These are phyloP conservation scores for Aspergillus ochraceus DNA, from an alignment of 2,329 filamentous ascomycete species.

Conservation along the genomic window DNA sequence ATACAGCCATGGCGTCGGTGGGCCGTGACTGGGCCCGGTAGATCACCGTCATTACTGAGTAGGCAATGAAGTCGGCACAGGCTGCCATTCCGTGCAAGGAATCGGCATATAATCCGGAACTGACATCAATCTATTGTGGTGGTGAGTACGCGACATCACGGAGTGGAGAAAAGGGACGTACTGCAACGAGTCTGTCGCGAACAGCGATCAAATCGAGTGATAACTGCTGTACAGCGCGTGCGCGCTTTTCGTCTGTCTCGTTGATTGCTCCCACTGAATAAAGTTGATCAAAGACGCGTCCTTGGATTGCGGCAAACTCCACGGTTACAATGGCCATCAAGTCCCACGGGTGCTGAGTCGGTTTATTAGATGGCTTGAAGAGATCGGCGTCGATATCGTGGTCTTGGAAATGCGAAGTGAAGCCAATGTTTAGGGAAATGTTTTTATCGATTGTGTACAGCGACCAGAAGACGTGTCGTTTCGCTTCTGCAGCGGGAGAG, in stretches of 20 bases:
- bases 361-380: constrained; percentile 19
- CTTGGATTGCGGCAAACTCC: constrained; percentile 25
- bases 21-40: constrained; percentile 26
- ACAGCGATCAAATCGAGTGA: constrained; percentile 24
- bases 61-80: constrained; percentile 27
- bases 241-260: constrained; percentile 14
- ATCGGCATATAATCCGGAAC: constrained; percentile 23
- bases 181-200: constrained; percentile 21
- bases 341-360: constrained; percentile 23
- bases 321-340: constrained; percentile 23
- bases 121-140: constrained; percentile 22
- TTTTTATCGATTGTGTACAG: constrained; percentile 29
- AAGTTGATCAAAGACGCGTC: constrained; percentile 25
- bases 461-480: constrained; percentile 27
- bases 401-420: constrained; percentile 28
- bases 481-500: constrained; percentile 16
- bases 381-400: constrained; percentile 26
- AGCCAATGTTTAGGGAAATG: constrained; percentile 24
- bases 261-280: constrained; percentile 23
- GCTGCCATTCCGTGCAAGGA: constrained; percentile 26
- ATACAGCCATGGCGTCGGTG: constrained; percentile 24
- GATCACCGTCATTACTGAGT: constrained; percentile 26
- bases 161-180: constrained; percentile 5
- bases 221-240: constrained; percentile 18
- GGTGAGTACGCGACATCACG: background rate